Evolutionary conservation across 2,329 filamentous ascomycete genomes (phyloP), one percentile per base, ranked within the genome.

Genomic region (Ceratocystis colombiana): DNA sequence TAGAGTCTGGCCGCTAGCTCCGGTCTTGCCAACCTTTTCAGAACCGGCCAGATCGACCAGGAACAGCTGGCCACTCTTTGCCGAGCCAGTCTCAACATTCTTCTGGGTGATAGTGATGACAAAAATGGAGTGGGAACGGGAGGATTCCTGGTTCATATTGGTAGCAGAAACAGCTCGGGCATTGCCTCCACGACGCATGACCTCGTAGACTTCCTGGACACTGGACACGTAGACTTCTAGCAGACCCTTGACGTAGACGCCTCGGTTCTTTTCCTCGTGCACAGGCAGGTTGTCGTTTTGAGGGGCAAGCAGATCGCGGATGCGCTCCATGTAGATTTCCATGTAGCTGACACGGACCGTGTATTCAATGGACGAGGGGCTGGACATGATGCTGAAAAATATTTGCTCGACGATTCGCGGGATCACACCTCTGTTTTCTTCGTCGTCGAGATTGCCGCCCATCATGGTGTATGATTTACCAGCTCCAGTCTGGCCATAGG

Each of bases 271-370:
- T 77, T 97, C 94, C 73, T 99, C 94, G 77, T 97, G 94, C n/a
- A 97, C 87, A 0, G 93, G 92, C 64, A 99, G 80, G 74, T 97
- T 97, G 78, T 96, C 93, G 76, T 97, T 96, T 68, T 92, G 88
- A 10, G 94, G 94, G 28, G 88, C 86, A 70, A 99, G 79, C 73
- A 99, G 78, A 84, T 99, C 94, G 72, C 93, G 86, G 75, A 99
- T 97, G 71, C 89, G 86, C 79, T 99, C 94, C 94, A 97, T 99
- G 80, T 99, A 99, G 70, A 99, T 97, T 77, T 99, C 94, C 92
- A 99, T 96, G 77, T 97, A 97, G 76, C 91, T 96, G 73, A 97
- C 93, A 66, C 92, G 86, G 64, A 99, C 93, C n/a, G 92, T 97
- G 77, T 97, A 97, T 77, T 97, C 94, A 75, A 97, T 96, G 71